Conservation (phyloP, 257 asterid species). For the Solanum raphanifolium region DNA sequence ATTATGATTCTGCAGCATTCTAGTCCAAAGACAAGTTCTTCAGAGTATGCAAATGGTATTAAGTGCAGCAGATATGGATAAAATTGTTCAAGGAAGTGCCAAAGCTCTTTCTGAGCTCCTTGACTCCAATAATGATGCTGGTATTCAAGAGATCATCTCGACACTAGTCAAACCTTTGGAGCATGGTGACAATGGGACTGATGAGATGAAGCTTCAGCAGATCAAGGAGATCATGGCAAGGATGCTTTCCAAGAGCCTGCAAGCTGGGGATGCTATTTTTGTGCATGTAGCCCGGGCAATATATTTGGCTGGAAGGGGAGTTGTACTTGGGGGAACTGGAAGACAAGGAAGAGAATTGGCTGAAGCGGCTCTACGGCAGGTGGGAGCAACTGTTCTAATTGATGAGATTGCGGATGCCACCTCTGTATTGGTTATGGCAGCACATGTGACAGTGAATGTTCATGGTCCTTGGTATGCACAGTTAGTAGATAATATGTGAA, state of each 20-base stretch:
- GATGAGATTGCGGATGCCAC: conserved; percentile 50
- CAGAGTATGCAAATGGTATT: conserved; percentile 38
- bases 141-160: conserved; percentile 49
- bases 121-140: conserved; percentile 49
- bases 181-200: conserved; percentile 4
- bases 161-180: conserved; percentile 24
- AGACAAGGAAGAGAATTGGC: conserved; percentile 44
- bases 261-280: conserved; percentile 65
- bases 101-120: conserved; percentile 49
- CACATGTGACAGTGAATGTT: conserved; percentile 51
- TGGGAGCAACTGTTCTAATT: conserved; percentile 47
- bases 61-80: conserved; percentile 47
- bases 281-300: conserved; percentile 47
- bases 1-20: conserved; percentile 29
- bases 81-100: conserved; percentile 26
- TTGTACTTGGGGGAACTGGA: conserved; percentile 54
- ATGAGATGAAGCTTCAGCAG: conserved; percentile 25
- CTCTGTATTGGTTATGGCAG: conserved; percentile 35
- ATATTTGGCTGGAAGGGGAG: conserved; percentile 53
- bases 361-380: conserved; percentile 58
- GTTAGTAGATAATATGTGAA: conserved; percentile 24
- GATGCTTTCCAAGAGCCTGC: conserved; percentile 74
- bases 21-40: conserved; percentile 69
- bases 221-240: conserved; percentile 63
- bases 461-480: conserved; percentile 77